phyloP scores from a whole-genome alignment of 345 rosid species.

The Brassica napus region Da-Ae NC_063436.1:2822501-2823000 shows the following conservation, averaged over 20 bases:
- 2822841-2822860: neutral
- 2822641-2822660: conserved; percentile 14
- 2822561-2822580: neutral
- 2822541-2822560: neutral
- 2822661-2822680: conserved; percentile 36
- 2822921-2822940: neutral
- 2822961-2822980: conserved; percentile 66
- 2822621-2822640: conserved; percentile 28
- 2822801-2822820: neutral
- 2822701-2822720: no score
- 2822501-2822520: neutral
- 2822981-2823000: conserved; percentile 46
- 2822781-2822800: neutral
- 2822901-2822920: conserved; percentile 23
- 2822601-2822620: conserved; percentile 29
- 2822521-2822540: neutral
- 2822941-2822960: conserved; percentile 51
- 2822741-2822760: no score
- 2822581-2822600: neutral
- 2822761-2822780: no score
- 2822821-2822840: neutral
- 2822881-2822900: conserved; percentile 17
- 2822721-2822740: no score
- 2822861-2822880: neutral
- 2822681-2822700: neutral